These are phyloP conservation scores for Zea mays DNA, from an alignment of 176 grass and related monocot genomes.

Conservation along the genomic window DNA sequence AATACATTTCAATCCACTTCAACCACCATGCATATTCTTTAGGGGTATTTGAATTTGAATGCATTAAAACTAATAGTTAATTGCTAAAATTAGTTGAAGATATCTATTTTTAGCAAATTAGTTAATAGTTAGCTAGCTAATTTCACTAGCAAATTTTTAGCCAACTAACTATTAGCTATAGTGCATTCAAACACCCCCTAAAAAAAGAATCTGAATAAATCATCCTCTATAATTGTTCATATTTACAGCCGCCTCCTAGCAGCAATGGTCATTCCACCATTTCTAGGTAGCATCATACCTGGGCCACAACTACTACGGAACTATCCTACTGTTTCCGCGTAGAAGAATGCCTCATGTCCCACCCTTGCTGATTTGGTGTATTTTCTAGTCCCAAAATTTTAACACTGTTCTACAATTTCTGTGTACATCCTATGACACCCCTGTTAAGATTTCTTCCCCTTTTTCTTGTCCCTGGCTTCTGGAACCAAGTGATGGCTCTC, in stretches of 20 bases:
- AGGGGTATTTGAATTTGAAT: too few species aligned
- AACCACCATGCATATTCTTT: too few species aligned
- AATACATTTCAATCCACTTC: too few species aligned
- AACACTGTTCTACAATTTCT: constrained; percentile 10
- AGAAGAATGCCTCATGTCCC: constrained; percentile 26
- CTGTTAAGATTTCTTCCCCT: constrained; percentile 44
- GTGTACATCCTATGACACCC: not conserved
- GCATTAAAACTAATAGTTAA: too few species aligned
- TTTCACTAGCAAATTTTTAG: too few species aligned
- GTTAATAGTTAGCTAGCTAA: too few species aligned
- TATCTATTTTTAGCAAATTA: too few species aligned
- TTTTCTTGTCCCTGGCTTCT: constrained; percentile 35
- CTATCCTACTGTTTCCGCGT: not conserved
- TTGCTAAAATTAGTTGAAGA: too few species aligned
- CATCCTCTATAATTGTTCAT: not conserved
- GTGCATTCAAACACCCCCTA: too few species aligned
- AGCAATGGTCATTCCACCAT: not conserved
- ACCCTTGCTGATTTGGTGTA: not conserved
- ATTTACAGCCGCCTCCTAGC: constrained; percentile 41
- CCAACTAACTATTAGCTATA: too few species aligned
- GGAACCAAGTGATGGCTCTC: constrained; percentile 56
- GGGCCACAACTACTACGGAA: not conserved
- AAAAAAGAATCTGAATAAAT: constrained; percentile 14
- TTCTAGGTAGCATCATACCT: constrained; percentile 16
- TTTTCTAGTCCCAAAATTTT: constrained; percentile 20